These are phyloP conservation scores for Verbascum thapsus DNA, from an alignment of 257 asterid species.

Conservation along the genomic window DNA sequence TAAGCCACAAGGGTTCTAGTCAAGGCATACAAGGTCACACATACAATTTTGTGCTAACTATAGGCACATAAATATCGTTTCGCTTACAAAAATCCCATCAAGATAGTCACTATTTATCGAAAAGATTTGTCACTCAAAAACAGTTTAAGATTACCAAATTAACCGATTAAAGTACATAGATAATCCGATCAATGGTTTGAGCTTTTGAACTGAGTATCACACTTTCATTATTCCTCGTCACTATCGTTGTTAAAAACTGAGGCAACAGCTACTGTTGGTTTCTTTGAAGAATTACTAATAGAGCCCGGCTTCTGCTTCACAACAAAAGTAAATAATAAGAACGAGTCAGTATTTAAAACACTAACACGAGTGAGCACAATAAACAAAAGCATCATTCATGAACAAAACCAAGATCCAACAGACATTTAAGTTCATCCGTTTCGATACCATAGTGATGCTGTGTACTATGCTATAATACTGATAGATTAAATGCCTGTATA, in stretches of 20 bases:
- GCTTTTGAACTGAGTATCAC: constrained; percentile 16
- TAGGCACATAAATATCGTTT: background rate
- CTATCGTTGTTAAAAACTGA: constrained; percentile 74
- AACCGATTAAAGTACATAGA: constrained; percentile 13
- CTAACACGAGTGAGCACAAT: constrained; percentile 1
- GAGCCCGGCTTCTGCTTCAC: constrained; percentile 59
- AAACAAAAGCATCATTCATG: constrained; percentile 13
- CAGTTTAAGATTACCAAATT: background rate
- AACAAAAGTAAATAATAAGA: constrained; percentile 21
- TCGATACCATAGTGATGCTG: background rate
- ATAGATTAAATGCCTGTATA: constrained; percentile 2
- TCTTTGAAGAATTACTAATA: constrained; percentile 51
- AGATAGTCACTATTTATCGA: background rate
- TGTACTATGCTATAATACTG: background rate
- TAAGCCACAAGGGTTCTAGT: background rate
- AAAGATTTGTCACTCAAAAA: background rate
- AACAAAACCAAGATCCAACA: background rate
- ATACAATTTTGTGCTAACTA: no score
- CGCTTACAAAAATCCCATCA: background rate
- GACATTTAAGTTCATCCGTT: background rate
- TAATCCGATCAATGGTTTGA: constrained; percentile 1
- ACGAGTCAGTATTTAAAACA: background rate
- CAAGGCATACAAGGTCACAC: no score
- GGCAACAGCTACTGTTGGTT: constrained; percentile 73
- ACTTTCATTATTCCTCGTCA: constrained; percentile 62